phyloP scores from a whole-genome alignment of 176 grass and related monocot species.

The Leersia perrieri region DNA sequence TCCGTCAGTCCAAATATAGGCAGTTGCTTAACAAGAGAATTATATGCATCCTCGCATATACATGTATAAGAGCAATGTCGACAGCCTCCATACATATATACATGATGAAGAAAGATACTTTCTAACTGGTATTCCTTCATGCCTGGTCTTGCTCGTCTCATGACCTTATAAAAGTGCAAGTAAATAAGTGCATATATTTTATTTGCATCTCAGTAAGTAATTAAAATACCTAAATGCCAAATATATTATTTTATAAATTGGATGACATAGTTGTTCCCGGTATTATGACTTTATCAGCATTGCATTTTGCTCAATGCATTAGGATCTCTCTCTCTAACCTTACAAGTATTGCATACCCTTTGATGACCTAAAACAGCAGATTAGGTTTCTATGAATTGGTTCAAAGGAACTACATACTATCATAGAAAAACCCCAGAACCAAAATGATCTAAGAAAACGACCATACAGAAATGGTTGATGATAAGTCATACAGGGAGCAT shows the following conservation, averaged over 20 bases:
- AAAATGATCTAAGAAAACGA: neutral
- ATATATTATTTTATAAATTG: neutral
- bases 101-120: conserved; percentile 92
- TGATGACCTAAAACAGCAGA: neutral
- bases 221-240: conserved; percentile 6
- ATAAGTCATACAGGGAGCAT: neutral
- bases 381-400: neutral
- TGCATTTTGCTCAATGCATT: conserved; percentile 3
- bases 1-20: neutral
- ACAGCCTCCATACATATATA: conserved; percentile 91
- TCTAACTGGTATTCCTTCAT: conserved; percentile 98
- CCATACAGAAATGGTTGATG: neutral
- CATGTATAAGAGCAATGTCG: conserved; percentile 96
- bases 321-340: conserved; percentile 4
- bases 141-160: conserved; percentile 73
- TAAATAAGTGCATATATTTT: conserved; percentile 18
- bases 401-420: neutral
- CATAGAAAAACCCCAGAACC: neutral
- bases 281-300: neutral
- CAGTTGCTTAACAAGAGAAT: neutral
- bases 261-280: neutral
- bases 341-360: neutral
- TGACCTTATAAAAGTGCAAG: conserved; percentile 63
- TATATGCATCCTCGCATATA: conserved; percentile 51
- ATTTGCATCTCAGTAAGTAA: neutral